These are phyloP conservation scores for Dendrobium chrysotoxum DNA, from an alignment of 106 monocot species.

Conservation along the genomic window DNA sequence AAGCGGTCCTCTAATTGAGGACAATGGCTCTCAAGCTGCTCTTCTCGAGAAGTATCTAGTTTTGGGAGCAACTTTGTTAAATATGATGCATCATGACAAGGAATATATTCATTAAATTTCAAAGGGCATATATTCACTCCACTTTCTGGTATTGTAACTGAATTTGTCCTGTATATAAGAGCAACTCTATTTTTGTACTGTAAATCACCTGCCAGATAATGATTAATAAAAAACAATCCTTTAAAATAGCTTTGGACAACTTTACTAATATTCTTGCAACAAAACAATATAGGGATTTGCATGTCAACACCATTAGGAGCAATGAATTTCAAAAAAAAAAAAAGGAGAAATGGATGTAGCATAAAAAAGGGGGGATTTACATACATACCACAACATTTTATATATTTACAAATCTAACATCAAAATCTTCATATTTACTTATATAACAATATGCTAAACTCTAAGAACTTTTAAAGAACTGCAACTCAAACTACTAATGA, in stretches of 20 bases:
- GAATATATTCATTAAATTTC: slow-evolving; percentile 76
- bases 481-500: no score
- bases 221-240: neutral
- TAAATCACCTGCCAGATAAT: slow-evolving; percentile 26
- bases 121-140: slow-evolving; percentile 82
- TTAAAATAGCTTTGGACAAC: neutral
- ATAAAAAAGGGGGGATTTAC: no score
- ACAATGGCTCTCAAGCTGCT: slow-evolving; percentile 88
- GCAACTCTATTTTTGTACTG: slow-evolving; percentile 57
- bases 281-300: neutral
- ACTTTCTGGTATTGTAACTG: slow-evolving; percentile 58
- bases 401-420: no score
- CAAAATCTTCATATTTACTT: no score
- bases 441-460: no score
- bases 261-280: neutral
- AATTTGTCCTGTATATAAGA: slow-evolving; percentile 50
- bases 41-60: slow-evolving; percentile 42
- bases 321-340: neutral
- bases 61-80: slow-evolving; percentile 24
- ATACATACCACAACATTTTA: no score
- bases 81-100: slow-evolving; percentile 74
- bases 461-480: no score
- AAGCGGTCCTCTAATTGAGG: slow-evolving; percentile 65
- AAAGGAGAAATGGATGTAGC: neutral
- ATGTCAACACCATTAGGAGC: neutral